Conservation (phyloP, 2,329 filamentous ascomycete species). For the Xylariaceae sp. region DNA sequence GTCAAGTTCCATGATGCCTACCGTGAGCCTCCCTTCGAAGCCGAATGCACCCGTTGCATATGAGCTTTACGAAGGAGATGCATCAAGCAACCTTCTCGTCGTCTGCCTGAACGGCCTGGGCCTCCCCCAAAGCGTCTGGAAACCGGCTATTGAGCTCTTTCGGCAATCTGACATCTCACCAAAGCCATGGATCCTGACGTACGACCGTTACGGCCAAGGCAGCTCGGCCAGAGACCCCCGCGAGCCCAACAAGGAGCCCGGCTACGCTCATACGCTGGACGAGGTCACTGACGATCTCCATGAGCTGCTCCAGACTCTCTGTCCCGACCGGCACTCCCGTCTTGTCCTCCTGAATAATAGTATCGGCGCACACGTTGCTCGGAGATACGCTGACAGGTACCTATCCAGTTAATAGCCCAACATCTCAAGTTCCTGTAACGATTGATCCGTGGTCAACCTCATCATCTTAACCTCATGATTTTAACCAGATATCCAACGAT, state of each 20-base stretch:
- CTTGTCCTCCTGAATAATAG: slow-evolving; percentile 23
- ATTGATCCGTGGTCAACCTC: no score
- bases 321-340: slow-evolving; percentile 8
- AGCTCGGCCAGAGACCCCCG: slow-evolving; percentile 15
- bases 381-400: slow-evolving; percentile 22
- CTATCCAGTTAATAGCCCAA: no score
- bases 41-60: slow-evolving; percentile 22
- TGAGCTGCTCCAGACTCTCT: slow-evolving; percentile 17
- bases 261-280: slow-evolving; percentile 8
- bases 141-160: slow-evolving; percentile 18
- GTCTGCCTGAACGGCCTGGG: slow-evolving; percentile 25
- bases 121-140: slow-evolving; percentile 21
- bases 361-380: slow-evolving; percentile 22
- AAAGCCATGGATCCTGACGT: slow-evolving; percentile 24
- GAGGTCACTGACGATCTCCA: slow-evolving; percentile 19
- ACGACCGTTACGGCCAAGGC: slow-evolving; percentile 21
- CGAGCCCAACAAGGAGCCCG: slow-evolving; percentile 16
- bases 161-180: slow-evolving; percentile 5
- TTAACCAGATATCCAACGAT: slow-evolving; percentile 16
- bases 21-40: slow-evolving; percentile 21
- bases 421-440: no score
- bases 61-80: slow-evolving; percentile 18
- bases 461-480: no score
- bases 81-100: slow-evolving; percentile 15
- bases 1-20: slow-evolving; percentile 9